These are phyloP conservation scores for Euphorbia tirucalli DNA, from an alignment of 345 rosid species.

Conservation along the genomic window DNA sequence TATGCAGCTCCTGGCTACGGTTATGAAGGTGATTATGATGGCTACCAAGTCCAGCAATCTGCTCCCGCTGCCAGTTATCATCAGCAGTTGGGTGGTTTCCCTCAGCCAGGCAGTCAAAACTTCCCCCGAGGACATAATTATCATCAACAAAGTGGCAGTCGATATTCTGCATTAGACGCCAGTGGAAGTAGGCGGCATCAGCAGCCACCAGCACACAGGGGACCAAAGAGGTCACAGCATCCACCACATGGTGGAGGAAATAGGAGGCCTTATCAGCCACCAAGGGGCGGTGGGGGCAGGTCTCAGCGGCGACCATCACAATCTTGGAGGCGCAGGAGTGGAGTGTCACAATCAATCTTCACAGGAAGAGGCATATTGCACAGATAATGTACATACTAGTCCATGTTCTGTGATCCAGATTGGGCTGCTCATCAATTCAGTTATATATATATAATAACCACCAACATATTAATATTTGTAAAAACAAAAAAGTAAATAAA, in stretches of 20 bases:
- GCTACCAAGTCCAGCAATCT: conserved; percentile 37
- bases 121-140: conserved; percentile 37
- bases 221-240: conserved; percentile 9
- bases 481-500: too few relatives aligned
- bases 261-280: conserved; percentile 6
- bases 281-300: conserved; percentile 13
- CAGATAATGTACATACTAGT: too few relatives aligned
- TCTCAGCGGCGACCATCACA: neutral
- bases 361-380: too few relatives aligned
- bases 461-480: too few relatives aligned
- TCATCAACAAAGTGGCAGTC: conserved; percentile 34
- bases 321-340: too few relatives aligned
- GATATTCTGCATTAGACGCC: conserved; percentile 38
- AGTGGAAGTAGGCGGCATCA: conserved; percentile 19
- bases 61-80: conserved; percentile 30
- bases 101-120: conserved; percentile 36
- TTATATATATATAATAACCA: too few relatives aligned
- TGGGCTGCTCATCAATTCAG: too few relatives aligned
- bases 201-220: conserved; percentile 13
- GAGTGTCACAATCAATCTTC: too few relatives aligned
- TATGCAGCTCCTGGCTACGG: conserved; percentile 7
- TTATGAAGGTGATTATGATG: conserved; percentile 33
- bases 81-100: conserved; percentile 34
- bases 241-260: conserved; percentile 10
- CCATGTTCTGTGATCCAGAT: too few relatives aligned